phyloP scores from a whole-genome alignment of 1,139 yeast species.

The Blastobotrys raffinosifermentans region DNA sequence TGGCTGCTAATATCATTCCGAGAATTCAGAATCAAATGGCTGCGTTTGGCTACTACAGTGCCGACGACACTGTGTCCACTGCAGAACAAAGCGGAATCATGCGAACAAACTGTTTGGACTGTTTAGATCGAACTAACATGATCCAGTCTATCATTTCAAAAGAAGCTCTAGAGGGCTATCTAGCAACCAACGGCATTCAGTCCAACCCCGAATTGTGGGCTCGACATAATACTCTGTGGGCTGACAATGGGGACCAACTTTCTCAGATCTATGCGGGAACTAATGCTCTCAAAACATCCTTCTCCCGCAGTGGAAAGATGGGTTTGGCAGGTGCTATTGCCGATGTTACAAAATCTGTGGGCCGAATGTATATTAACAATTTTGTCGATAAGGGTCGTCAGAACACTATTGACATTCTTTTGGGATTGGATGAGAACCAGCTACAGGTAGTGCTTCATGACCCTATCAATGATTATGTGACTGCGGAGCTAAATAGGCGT shows the following conservation, averaged over 20 bases:
- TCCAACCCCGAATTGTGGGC: constrained; percentile 46
- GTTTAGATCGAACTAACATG: constrained; percentile 89
- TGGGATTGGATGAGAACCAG: constrained; percentile 76
- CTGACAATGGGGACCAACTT: constrained; percentile 95
- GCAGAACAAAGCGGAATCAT: constrained; percentile 86
- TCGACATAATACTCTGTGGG: constrained; percentile 85
- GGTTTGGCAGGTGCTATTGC: constrained; percentile 93
- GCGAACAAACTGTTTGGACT: constrained; percentile 89
- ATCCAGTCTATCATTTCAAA: constrained; percentile 80
- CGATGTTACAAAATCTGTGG: constrained; percentile 92
- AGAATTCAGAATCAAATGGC: constrained; percentile 57
- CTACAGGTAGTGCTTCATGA: constrained; percentile 72
- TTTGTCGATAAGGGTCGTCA: constrained; percentile 91
- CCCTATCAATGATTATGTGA: constrained; percentile 80
- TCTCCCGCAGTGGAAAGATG: constrained; percentile 92
- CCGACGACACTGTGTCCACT: constrained; percentile 44
- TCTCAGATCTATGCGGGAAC: constrained; percentile 98
- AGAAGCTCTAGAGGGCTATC: constrained; percentile 59
- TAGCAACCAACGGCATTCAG: constrained; percentile 45
- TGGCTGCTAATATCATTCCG: constrained; percentile 68
- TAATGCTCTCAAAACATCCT: constrained; percentile 89
- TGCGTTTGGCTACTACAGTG: constrained; percentile 76
- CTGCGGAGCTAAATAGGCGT: constrained; percentile 47
- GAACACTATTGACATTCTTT: constrained; percentile 71
- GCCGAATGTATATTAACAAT: constrained; percentile 91